Evolutionary conservation across 2,329 filamentous ascomycete species (phyloP).

Genomic region (Fusarium zealandicum): DNA sequence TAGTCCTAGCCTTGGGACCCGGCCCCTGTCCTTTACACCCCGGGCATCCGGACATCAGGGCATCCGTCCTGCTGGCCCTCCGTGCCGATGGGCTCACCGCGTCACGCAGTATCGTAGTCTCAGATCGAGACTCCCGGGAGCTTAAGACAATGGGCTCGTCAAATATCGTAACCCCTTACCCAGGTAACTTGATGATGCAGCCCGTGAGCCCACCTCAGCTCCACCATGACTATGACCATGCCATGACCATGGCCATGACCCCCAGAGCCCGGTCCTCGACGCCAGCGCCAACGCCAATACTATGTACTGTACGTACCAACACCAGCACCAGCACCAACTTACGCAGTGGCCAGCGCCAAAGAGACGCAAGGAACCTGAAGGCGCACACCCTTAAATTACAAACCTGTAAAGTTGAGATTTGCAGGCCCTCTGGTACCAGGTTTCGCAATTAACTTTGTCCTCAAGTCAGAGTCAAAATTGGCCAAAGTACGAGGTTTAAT

Average conservation of each 20-base stretch:
- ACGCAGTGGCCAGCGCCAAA: conserved; percentile 11
- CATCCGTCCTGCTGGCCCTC: conserved; percentile 7
- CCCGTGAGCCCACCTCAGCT: conserved; percentile 15
- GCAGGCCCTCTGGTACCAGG: conserved; percentile 20
- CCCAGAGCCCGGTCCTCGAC: conserved; percentile 27
- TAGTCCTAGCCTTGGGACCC: conserved; percentile 23
- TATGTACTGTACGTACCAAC: conserved; percentile 6
- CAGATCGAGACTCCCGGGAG: conserved; percentile 4
- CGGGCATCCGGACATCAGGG: conserved; percentile 20
- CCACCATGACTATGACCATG: conserved; percentile 11
- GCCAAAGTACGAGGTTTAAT: conserved; percentile 7
- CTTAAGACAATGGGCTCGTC: conserved; percentile 8
- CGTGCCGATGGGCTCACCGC: conserved; percentile 3
- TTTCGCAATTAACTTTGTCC: conserved; percentile 5
- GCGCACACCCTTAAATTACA: conserved; percentile 18
- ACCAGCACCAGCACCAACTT: conserved; percentile 15
- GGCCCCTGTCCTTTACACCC: conserved; percentile 27
- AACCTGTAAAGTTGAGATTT: conserved; percentile 20
- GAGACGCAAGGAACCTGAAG: neutral
- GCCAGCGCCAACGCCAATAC: conserved; percentile 2
- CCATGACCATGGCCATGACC: conserved; percentile 8
- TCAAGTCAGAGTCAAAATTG: neutral
- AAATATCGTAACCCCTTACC: conserved; percentile 6
- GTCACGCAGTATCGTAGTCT: conserved; percentile 8
- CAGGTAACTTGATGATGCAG: neutral